A percentile compares a stretch with the other conserved stretches of the same genome.
These are phyloP conservation scores for Digitaria exilis DNA, from an alignment of 202 grass and related monocot genomes.

Conservation along the genomic window DNA sequence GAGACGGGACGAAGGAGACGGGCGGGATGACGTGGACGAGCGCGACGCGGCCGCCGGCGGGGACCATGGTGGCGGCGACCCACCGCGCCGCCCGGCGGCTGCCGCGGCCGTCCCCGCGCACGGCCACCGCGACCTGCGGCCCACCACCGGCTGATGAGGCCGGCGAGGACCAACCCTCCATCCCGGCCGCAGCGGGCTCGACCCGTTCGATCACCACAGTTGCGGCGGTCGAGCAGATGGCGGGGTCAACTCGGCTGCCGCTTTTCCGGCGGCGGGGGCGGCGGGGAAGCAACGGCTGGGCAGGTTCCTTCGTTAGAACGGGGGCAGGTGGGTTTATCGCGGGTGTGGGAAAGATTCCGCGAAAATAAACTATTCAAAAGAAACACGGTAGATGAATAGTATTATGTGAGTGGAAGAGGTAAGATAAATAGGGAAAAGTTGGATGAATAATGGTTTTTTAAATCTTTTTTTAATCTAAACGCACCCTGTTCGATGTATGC, in stretches of 20 bases:
- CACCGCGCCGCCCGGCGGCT: conserved; percentile 77
- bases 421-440: too few species aligned
- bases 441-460: too few species aligned
- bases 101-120: conserved; percentile 49
- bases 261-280: background rate
- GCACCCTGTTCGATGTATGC: background rate
- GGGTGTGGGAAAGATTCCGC: too few species aligned
- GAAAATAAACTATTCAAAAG: too few species aligned
- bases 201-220: background rate
- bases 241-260: conserved; percentile 16
- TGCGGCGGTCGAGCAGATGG: background rate
- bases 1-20: conserved; percentile 78
- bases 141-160: background rate
- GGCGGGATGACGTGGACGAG: conserved; percentile 82
- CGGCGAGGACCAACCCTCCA: conserved; percentile 27
- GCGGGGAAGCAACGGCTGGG: conserved; percentile 30
- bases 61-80: conserved; percentile 59
- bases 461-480: too few species aligned
- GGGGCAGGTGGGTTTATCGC: background rate
- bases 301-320: background rate
- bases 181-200: conserved; percentile 26
- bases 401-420: too few species aligned
- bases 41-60: conserved; percentile 41
- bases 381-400: too few species aligned
- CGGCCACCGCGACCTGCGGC: conserved; percentile 63